Base-by-base conservation (phyloP, 179 eudicot species). In the Camellia oleifera region DNA sequence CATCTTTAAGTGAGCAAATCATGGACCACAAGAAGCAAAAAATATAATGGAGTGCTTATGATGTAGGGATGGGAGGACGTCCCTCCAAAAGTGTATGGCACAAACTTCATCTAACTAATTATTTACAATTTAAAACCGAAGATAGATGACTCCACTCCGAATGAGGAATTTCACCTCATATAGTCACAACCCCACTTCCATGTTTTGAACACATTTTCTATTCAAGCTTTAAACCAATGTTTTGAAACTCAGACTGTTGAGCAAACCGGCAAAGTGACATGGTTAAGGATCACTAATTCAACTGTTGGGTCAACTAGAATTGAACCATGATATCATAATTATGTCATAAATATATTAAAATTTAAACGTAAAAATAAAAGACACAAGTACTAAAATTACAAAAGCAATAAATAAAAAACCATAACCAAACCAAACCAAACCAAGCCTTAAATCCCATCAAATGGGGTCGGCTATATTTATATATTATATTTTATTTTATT, bases 81-180 rank as follows among this genome's bases (percentile, higher is more conserved):
- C n/a, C 74, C 74, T 48, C 57, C 56, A 9, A 3, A 52, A 46
- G 20, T 23, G 44, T 7, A 5, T 11, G 7, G 11, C 4, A 48
- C 53, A 11, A 17, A 70, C 12, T 11, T 70, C 13, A 48, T 18
- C 40, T 70, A 46, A n/a, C 57, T 46, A 48, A 12, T 46, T 70
- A 70, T 70, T 40, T 53, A 70, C 74, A 46, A 11, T 18, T 18
- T 20, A 70, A n/a, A 48, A n/a, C 74, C 58, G 40, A 70, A 70
- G 57, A 70, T 70, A 46, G 45, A 50, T 17, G 74, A 70, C 56
- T n/a, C 57, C 7, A 2, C 26, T 70, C 52, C 1, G 7, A 17
- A 14, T 70, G 53, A 17, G 12, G 46, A 66, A 66, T 26, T 65
- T 65, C 14, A 7, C 74, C 12, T 45, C 7, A 46, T 10, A 44